Conservation (phyloP, 129 eudicot species). For the Pittosporum tobira region DNA sequence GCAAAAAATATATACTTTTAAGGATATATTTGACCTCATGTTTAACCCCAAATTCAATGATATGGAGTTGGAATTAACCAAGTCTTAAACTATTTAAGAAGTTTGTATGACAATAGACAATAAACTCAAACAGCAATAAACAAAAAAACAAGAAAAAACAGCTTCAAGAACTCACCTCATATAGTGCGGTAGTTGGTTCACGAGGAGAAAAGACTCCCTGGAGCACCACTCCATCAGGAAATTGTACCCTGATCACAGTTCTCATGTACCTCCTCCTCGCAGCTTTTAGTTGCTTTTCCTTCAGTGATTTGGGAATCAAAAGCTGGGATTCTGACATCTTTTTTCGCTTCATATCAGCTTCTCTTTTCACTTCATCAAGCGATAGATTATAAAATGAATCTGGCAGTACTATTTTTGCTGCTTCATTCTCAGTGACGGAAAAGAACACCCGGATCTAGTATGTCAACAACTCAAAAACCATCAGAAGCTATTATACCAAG, state of each 20-base stretch:
- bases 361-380: constrained; percentile 64
- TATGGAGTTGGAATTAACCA: no score
- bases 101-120: neutral
- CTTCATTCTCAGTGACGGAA: constrained; percentile 75
- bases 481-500: neutral
- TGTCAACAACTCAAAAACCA: constrained; percentile 4
- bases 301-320: constrained; percentile 69
- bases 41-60: no score
- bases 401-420: constrained; percentile 84
- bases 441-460: constrained; percentile 73
- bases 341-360: constrained; percentile 68
- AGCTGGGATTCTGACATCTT: constrained; percentile 81
- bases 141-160: neutral
- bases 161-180: constrained; percentile 48
- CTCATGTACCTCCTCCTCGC: constrained; percentile 61
- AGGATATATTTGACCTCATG: no score
- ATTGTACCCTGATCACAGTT: constrained; percentile 71
- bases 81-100: neutral
- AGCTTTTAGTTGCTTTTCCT: constrained; percentile 86
- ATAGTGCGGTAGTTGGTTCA: constrained; percentile 71
- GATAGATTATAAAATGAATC: constrained; percentile 83
- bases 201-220: constrained; percentile 78
- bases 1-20: no score
- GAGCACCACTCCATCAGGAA: constrained; percentile 91
- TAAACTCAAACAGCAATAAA: neutral